Conservation (phyloP, 352 stramenopile species). For the Globisporangium mamillatum region DNA sequence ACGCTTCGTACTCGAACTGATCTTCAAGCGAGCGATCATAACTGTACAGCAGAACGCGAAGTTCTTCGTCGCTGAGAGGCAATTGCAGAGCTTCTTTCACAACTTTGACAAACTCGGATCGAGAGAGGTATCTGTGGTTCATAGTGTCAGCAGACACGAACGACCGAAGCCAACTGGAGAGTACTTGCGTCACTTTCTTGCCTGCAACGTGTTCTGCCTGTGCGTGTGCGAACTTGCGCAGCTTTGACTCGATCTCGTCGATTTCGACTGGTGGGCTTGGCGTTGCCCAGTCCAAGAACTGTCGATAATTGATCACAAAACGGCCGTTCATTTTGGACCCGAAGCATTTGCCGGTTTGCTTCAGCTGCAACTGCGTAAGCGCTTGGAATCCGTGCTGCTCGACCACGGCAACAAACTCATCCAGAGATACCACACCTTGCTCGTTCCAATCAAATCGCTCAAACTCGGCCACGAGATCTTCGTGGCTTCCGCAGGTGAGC, state of each 20-base stretch:
- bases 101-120: constrained; percentile 41
- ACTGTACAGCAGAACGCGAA: constrained; percentile 45
- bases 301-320: constrained; percentile 64
- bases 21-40: constrained; percentile 58
- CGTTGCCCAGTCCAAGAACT: constrained; percentile 72
- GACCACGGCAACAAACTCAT: constrained; percentile 44
- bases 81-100: constrained; percentile 32
- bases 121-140: constrained; percentile 24
- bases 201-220: constrained; percentile 29
- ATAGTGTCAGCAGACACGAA: constrained; percentile 33
- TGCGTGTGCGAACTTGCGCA: constrained; percentile 37
- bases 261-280: constrained; percentile 33
- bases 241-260: constrained; percentile 43
- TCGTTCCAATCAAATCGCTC: constrained; percentile 69
- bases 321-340: constrained; percentile 35
- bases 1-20: constrained; percentile 41
- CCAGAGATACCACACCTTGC: constrained; percentile 37
- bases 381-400: constrained; percentile 42
- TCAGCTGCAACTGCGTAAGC: constrained; percentile 36
- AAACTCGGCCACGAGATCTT: constrained; percentile 43
- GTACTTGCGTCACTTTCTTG: constrained; percentile 36
- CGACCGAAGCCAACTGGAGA: constrained; percentile 36
- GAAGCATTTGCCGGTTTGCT: constrained; percentile 52
- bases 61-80: constrained; percentile 44
- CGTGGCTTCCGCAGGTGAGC: constrained; percentile 33